Evolutionary conservation across 805 yeast species (phyloP), one percentile per base, ranked within the genome.

Genomic region (Naumovozyma baii): DNA sequence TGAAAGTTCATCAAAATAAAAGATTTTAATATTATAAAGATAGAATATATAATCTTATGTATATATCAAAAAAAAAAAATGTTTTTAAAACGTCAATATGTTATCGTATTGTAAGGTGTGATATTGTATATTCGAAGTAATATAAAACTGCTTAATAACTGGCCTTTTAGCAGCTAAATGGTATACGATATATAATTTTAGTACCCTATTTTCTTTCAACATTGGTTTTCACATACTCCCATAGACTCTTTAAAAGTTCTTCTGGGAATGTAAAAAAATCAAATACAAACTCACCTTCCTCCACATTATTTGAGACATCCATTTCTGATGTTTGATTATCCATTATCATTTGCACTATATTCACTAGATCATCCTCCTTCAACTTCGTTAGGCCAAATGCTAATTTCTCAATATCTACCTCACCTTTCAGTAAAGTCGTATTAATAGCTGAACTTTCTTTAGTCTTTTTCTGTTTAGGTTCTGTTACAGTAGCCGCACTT

Each of bases 201-300:
- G n/a, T n/a, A n/a, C n/a, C n/a, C n/a, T 22, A 22, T 12, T 22
- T 22, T 12, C 28, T 12, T 37, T 63, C 67, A 25, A 63, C 61
- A 51, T 84, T 80, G 63, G 81, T 84, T 63, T 80, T 80, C 32
- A 90, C 95, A 60, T 83, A 88, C 48, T 90, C 97, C 94, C 94
- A 87, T 63, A 90, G 72, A 70, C 94, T 83, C 68, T 84, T 86
- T 59, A 92, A 73, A 59, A 92, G 68, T 32, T 83, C 77, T 59
- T 90, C 96, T 16, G 97, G 97, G 49, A 90, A 69, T 19, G 96
- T 88, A 63, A 78, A 88, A 51, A 90, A 73, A 65, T 90, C 98
- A 84, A 90, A 85, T 39, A 94, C 86, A 62, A 92, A 90, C 67
- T 92, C 97, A 39, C 98, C 98, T 53, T 85, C 90, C 46, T 90